phyloP scores from a whole-genome alignment of 2,329 filamentous ascomycete species.

The Amesomyces nigricolor region DNA sequence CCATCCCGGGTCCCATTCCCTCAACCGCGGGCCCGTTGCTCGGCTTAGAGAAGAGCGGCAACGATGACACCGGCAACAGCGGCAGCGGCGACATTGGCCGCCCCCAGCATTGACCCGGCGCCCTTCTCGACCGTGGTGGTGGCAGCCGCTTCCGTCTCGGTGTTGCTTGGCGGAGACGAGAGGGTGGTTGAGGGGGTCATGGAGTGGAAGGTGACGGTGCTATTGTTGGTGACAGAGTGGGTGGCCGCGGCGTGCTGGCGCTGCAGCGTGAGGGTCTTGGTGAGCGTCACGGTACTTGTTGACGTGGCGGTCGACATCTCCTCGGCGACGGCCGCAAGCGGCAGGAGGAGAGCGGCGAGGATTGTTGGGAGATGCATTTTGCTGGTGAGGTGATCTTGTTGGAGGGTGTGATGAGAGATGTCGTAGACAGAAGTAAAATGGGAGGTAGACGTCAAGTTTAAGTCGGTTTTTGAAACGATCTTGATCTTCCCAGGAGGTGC shows the following conservation, averaged over 20 bases:
- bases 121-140: conserved; percentile 30
- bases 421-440: conserved; percentile 2
- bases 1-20: not conserved
- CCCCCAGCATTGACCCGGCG: conserved; percentile 41
- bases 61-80: conserved; percentile 47
- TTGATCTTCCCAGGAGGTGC: not conserved
- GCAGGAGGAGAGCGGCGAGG: conserved; percentile 45
- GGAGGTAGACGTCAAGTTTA: not conserved
- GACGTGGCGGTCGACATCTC: conserved; percentile 42
- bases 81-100: conserved; percentile 42
- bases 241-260: conserved; percentile 29
- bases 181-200: conserved; percentile 29
- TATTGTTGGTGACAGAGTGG: conserved; percentile 34
- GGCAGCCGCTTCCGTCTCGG: conserved; percentile 24
- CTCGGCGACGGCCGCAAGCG: conserved; percentile 47
- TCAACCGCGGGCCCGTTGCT: not conserved
- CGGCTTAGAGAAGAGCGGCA: conserved; percentile 46
- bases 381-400: not conserved
- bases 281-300: conserved; percentile 48
- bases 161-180: conserved; percentile 22
- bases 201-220: conserved; percentile 27
- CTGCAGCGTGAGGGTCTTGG: conserved; percentile 39
- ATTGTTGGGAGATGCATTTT: conserved; percentile 42
- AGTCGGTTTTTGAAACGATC: not conserved
- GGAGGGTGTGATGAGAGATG: not conserved